Percentiles rank a stretch among this genome's conserved stretches.
These are phyloP conservation scores for Yamadazyma mexicana DNA, from an alignment of 1,139 yeast genomes.

Conservation along the genomic window DNA sequence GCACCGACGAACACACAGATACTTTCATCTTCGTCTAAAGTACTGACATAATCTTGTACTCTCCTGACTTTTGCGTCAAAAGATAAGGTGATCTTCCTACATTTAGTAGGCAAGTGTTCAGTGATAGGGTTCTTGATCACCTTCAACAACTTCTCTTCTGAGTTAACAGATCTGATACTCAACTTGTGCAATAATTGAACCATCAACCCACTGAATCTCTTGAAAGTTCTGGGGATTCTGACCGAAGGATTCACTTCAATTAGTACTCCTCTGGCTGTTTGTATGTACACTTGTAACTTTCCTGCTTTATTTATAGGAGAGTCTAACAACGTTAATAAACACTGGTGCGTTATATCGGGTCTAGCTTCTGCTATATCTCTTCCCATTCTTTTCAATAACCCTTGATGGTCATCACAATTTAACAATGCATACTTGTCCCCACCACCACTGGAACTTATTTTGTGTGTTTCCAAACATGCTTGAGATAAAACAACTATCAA, in stretches of 20 bases:
- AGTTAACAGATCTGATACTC: constrained; percentile 89
- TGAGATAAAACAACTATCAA: constrained; percentile 89
- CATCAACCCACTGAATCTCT: constrained; percentile 96
- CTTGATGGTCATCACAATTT: constrained; percentile 98
- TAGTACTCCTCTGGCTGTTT: constrained; percentile 91
- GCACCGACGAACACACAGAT: constrained; percentile 98
- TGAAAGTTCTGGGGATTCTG: constrained; percentile 96
- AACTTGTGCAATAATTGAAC: constrained; percentile 91
- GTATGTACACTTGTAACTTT: constrained; percentile 90
- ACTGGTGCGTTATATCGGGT: constrained; percentile 96
- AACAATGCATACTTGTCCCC: constrained; percentile 91
- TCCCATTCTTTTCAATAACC: constrained; percentile 90
- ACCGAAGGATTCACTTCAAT: constrained; percentile 96
- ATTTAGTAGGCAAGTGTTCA: constrained; percentile 93
- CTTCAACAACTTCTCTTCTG: constrained; percentile 88
- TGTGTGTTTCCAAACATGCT: constrained; percentile 94
- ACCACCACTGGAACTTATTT: constrained; percentile 73
- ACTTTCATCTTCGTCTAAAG: constrained; percentile 84
- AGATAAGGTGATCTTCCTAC: constrained; percentile 91
- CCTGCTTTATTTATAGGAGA: constrained; percentile 98
- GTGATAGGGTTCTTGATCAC: constrained; percentile 97
- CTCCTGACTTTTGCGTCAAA: constrained; percentile 87
- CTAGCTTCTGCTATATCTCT: constrained; percentile 97
- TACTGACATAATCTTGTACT: constrained; percentile 84
- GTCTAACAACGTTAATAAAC: constrained; percentile 87